Conservation (phyloP, 371 early-diverging fungal genomes). For the Mortierella sp. region DNA sequence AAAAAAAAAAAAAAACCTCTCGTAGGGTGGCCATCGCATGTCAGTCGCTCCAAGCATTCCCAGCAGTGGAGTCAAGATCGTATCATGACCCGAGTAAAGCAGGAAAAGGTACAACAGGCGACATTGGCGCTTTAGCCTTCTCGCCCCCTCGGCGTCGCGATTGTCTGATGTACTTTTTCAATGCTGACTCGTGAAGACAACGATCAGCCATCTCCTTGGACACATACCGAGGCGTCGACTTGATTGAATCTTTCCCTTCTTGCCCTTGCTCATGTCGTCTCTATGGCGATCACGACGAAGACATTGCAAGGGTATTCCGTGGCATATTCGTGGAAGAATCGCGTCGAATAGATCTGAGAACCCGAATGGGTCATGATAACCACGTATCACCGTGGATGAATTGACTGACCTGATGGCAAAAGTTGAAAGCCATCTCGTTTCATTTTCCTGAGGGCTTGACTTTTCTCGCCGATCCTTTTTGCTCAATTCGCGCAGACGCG, state of each 20-base stretch:
- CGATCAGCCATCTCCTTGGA: conserved; percentile 46
- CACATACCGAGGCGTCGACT: conserved; percentile 32
- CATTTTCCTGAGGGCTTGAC: conserved; percentile 11
- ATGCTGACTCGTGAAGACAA: conserved; percentile 49
- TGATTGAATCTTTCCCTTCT: not conserved
- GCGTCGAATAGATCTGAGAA: conserved; percentile 59
- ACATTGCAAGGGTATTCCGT: conserved; percentile 58
- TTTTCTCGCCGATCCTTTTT: conserved; percentile 12
- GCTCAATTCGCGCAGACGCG: conserved; percentile 37
- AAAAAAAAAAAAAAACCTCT: not conserved
- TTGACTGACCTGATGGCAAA: conserved; percentile 44
- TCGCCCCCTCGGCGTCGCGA: conserved; percentile 54
- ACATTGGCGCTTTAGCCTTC: conserved; percentile 16
- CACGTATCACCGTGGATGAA: not conserved
- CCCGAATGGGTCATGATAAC: conserved; percentile 3
- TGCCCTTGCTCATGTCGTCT: not conserved
- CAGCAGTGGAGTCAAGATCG: conserved; percentile 59
- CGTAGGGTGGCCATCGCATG: conserved; percentile 70
- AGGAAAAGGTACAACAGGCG: conserved; percentile 36
- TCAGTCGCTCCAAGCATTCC: conserved; percentile 55
- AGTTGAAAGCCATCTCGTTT: conserved; percentile 12
- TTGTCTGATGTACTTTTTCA: conserved; percentile 41
- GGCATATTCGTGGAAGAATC: conserved; percentile 60
- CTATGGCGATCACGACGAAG: not conserved
- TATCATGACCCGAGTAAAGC: conserved; percentile 66